Base-by-base conservation (phyloP, 345 rosid genomes). In the Eucalyptus cladocalyx region DNA sequence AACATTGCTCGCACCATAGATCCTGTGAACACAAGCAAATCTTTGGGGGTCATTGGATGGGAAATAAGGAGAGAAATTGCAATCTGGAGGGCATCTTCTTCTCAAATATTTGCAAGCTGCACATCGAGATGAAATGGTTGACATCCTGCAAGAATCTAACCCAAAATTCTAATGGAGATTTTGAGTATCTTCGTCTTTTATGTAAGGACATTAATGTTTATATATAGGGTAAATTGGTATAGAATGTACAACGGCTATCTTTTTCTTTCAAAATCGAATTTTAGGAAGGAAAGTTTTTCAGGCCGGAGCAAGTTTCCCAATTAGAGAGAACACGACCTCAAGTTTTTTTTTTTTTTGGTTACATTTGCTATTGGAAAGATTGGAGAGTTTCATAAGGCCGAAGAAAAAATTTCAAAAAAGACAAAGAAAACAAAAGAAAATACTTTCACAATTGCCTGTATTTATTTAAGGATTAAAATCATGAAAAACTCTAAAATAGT, bases 1-100 rank as follows among this genome's bases (percentile, higher is more conserved):
- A 87, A 95, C 97, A 87, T 95, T 96, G 89, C 97, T 94, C 81
- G 99, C 98, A 30, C 98, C 98, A 91, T 95, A 94, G 91, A 96
- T 93, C 92, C 90, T 92, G 89, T 95, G 99, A 89, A 95, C 88
- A 47, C 86, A 91, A 69, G 92, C 94, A 91, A 96, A 96, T 93
- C 93, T 94, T 87, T 90, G 89, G 88, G 97, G 96, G 86, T 94
- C 86, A n/a, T 87, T 90, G 53, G 96, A 86, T 51, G 95, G 97
- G 87, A 95, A 95, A 88, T 95, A 91, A 86, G 94, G 97, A 32
- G 95, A 92, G 94, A 96, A 97, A 88, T 95, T 91, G 89, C 97
- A 96, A 92, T 94, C 95, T 65, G 91, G 69, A 87, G 93, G 91
- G 90, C 96, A 97, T 90, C 92, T 96, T 90, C 99, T 95, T 92